These are phyloP conservation scores for Sequoiadendron giganteum DNA, from an alignment of 75 land plant genomes.

Conservation along the genomic window DNA sequence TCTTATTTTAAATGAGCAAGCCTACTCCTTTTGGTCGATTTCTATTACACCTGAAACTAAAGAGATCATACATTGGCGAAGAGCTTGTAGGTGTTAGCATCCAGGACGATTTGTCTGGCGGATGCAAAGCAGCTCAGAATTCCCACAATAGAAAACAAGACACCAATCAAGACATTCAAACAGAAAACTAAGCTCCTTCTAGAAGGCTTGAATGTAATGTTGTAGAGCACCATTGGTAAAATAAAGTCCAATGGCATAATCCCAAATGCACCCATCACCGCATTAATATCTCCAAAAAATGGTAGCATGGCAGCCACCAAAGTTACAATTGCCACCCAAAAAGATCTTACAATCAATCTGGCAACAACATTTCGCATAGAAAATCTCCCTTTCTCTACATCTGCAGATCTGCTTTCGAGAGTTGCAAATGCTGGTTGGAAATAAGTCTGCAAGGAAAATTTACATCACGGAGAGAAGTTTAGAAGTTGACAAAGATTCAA, in stretches of 20 bases:
- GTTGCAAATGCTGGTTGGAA: conserved; percentile 74
- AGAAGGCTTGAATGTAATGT: conserved; percentile 58
- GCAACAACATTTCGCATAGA: conserved; percentile 61
- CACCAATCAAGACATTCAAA: conserved; percentile 40
- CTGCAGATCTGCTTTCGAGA: conserved; percentile 41
- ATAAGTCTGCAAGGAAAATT: conserved; percentile 54
- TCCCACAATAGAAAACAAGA: conserved; percentile 36
- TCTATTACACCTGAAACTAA: not conserved
- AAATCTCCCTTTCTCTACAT: conserved; percentile 39
- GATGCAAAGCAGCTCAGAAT: conserved; percentile 55
- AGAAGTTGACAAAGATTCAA: no score
- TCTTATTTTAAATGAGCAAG: no score
- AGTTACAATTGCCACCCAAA: conserved; percentile 40
- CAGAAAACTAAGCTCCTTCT: conserved; percentile 33
- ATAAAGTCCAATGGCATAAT: conserved; percentile 77
- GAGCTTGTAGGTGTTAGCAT: conserved; percentile 57
- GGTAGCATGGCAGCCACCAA: conserved; percentile 80
- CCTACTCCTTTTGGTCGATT: no score
- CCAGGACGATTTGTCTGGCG: conserved; percentile 57
- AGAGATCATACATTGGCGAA: conserved; percentile 47
- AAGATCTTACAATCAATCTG: conserved; percentile 43
- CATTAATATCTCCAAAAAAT: conserved; percentile 82
- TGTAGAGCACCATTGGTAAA: conserved; percentile 57
- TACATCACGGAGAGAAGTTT: no score
- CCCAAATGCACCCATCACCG: conserved; percentile 73